A percentile compares a stretch with the other conserved stretches of the same genome.
These are phyloP conservation scores for Vigna angularis DNA, from an alignment of 306 rosid species.

Conservation along the genomic window DNA sequence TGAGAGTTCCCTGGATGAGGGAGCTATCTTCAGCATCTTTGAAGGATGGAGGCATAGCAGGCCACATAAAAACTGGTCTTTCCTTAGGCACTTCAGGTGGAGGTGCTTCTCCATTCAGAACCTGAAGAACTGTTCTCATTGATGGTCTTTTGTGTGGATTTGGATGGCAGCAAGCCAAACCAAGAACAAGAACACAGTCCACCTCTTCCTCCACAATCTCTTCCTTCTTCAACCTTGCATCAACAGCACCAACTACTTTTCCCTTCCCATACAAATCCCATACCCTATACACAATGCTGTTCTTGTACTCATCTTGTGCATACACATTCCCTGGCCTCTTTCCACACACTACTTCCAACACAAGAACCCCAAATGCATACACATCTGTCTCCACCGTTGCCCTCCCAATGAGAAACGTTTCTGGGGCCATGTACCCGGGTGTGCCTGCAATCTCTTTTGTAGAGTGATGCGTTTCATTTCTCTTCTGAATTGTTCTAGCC, in stretches of 20 bases:
- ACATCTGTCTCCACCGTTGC: slow-evolving; percentile 82
- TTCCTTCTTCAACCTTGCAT: slow-evolving; percentile 43
- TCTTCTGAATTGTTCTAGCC: slow-evolving; percentile 64
- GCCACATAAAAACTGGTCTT: slow-evolving; percentile 79
- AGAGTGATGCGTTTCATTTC: slow-evolving; percentile 71
- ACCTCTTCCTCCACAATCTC: slow-evolving; percentile 38
- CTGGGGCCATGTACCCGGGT: slow-evolving; percentile 90
- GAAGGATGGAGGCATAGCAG: slow-evolving; percentile 64
- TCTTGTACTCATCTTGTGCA: slow-evolving; percentile 53
- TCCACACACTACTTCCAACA: slow-evolving; percentile 70
- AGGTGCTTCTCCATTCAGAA: slow-evolving; percentile 63
- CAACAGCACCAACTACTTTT: slow-evolving; percentile 51
- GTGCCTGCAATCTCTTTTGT: slow-evolving; percentile 84
- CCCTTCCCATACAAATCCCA: slow-evolving; percentile 68
- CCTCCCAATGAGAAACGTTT: slow-evolving; percentile 64
- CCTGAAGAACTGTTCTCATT: slow-evolving; percentile 65
- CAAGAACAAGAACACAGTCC: slow-evolving; percentile 54
- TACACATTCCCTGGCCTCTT: slow-evolving; percentile 58
- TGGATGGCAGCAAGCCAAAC: slow-evolving; percentile 89
- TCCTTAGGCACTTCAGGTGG: slow-evolving; percentile 61
- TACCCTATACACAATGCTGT: slow-evolving; percentile 66
- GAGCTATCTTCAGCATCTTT: slow-evolving; percentile 39
- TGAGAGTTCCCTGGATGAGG: slow-evolving; percentile 21
- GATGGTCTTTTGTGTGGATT: slow-evolving; percentile 73
- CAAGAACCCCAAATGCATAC: slow-evolving; percentile 76